A percentile compares a stretch with the other conserved stretches of the same genome.
These are phyloP conservation scores for Rhodotorula kratochvilovae DNA, from an alignment of 768 basidiomycete genomes.

Conservation along the genomic window DNA sequence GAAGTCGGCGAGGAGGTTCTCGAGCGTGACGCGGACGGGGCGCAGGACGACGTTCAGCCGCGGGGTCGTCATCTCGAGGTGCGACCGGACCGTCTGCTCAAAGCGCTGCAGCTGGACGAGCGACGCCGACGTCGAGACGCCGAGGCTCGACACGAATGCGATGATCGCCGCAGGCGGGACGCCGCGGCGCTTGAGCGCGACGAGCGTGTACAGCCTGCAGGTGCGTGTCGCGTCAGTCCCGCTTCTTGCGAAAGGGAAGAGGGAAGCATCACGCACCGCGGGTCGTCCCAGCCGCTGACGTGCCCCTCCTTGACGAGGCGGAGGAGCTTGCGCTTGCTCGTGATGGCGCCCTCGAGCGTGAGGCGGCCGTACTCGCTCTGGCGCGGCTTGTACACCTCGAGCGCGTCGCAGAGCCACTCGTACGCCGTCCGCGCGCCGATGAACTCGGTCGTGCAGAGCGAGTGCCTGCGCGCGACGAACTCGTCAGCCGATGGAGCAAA, in stretches of 20 bases:
- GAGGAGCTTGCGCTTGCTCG: conserved; percentile 92
- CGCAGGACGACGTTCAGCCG: conserved; percentile 84
- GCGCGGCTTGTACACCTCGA: conserved; percentile 94
- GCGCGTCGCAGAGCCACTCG: conserved; percentile 96
- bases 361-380: conserved; percentile 96
- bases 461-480: conserved; percentile 61
- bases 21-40: conserved; percentile 84
- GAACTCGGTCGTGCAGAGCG: conserved; percentile 93
- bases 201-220: conserved; percentile 73
- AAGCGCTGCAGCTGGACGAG: conserved; percentile 85
- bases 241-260: no score
- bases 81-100: conserved; percentile 79
- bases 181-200: conserved; percentile 88
- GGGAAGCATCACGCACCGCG: conserved; percentile 53
- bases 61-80: conserved; percentile 81
- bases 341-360: conserved; percentile 87
- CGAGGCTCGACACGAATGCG: conserved; percentile 87
- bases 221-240: no score
- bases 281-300: conserved; percentile 94
- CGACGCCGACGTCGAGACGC: conserved; percentile 77
- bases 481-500: background rate
- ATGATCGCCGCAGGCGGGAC: conserved; percentile 94
- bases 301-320: conserved; percentile 76
- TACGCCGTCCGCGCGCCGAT: conserved; percentile 93
- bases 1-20: conserved; percentile 84